Conservation (phyloP, 768 basidiomycete species). For the Suillus hirtellus region DNA sequence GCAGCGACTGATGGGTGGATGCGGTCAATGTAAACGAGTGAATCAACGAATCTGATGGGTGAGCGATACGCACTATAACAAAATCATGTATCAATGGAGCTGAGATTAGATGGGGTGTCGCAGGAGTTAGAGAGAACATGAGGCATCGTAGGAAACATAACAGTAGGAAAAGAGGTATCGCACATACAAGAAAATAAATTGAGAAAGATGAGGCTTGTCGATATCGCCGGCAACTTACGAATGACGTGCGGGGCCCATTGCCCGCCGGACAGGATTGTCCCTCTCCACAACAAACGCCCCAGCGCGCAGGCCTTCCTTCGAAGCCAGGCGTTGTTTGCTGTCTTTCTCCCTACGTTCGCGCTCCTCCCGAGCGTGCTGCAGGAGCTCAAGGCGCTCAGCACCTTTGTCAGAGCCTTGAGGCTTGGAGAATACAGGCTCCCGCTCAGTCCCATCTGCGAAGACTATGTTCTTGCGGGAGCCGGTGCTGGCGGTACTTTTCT, state of each 20-base stretch:
- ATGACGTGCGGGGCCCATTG: constrained; percentile 27
- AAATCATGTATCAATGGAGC: background rate
- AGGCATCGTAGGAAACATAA: background rate
- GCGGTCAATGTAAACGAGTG: constrained; percentile 6
- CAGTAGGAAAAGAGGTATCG: constrained; percentile 4
- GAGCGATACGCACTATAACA: background rate
- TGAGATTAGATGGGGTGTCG: constrained; percentile 3
- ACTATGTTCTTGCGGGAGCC: constrained; percentile 7
- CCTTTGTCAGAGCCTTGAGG: constrained; percentile 8
- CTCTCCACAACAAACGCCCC: constrained; percentile 29
- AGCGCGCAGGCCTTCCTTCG: constrained; percentile 31
- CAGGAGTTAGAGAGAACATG: background rate
- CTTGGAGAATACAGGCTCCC: constrained; percentile 13
- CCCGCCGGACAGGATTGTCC: constrained; percentile 31
- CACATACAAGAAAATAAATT: constrained; percentile 5
- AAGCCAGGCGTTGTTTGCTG: constrained; percentile 24
- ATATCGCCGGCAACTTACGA: background rate
- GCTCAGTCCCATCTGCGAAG: constrained; percentile 10
- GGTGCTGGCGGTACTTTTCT: constrained; percentile 13
- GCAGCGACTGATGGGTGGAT: constrained; percentile 1
- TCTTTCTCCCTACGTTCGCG: constrained; percentile 28
- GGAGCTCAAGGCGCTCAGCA: constrained; percentile 7
- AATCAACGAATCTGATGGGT: background rate
- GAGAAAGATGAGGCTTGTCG: background rate
- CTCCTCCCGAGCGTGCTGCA: constrained; percentile 21